Conservation (phyloP, 257 asterid species). For the Scutellaria barbata region DNA sequence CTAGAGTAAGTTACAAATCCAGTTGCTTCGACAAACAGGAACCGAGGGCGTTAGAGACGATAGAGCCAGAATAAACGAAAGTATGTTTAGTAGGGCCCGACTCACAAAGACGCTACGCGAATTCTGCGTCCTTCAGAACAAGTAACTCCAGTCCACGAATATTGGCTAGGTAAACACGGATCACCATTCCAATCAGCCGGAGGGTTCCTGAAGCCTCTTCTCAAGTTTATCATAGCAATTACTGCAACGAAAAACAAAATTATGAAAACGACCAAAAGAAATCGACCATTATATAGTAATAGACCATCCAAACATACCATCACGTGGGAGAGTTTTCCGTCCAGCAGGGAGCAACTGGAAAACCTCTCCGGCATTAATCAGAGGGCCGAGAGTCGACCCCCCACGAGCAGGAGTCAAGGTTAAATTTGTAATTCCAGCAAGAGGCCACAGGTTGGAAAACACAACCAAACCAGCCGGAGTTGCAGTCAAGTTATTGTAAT, state of each 20-base stretch:
- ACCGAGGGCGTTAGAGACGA: neutral
- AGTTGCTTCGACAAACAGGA: neutral
- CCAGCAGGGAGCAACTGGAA: slow-evolving; percentile 65
- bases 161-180: slow-evolving; percentile 83
- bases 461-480: slow-evolving; percentile 69
- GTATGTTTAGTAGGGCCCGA: slow-evolving; percentile 30
- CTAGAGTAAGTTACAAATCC: slow-evolving; percentile 1
- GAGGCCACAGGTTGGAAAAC: slow-evolving; percentile 79
- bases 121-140: slow-evolving; percentile 69
- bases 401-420: slow-evolving; percentile 69
- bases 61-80: neutral
- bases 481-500: slow-evolving; percentile 63
- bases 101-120: slow-evolving; percentile 82
- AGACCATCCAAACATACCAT: slow-evolving; percentile 53
- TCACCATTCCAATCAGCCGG: slow-evolving; percentile 95
- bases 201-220: slow-evolving; percentile 64
- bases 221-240: slow-evolving; percentile 65
- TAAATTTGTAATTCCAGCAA: slow-evolving; percentile 71
- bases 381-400: slow-evolving; percentile 78
- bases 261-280: neutral
- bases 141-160: slow-evolving; percentile 90
- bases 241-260: slow-evolving; percentile 52
- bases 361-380: slow-evolving; percentile 90
- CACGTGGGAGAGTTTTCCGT: slow-evolving; percentile 81
- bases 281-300: slow-evolving; percentile 5